These are phyloP conservation scores for Fomitopsis palustris DNA, from an alignment of 1,284 basidiomycete genomes.

Conservation along the genomic window DNA sequence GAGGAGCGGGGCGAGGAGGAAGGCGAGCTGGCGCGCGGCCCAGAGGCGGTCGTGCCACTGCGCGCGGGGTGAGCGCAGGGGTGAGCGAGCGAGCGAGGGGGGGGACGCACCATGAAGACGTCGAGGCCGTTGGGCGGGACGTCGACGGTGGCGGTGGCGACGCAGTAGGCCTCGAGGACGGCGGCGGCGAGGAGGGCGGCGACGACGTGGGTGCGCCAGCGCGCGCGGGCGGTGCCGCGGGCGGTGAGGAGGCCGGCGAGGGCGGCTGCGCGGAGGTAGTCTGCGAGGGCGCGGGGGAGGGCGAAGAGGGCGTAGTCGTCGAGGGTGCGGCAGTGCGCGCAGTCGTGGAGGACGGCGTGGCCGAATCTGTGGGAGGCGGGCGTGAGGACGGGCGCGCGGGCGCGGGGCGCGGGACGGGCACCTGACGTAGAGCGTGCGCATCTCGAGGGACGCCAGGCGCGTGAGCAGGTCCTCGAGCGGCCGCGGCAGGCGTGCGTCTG, in stretches of 20 bases:
- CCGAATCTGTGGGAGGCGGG: constrained; percentile 47
- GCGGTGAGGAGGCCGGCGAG: constrained; percentile 52
- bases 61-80: not conserved
- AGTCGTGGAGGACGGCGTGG: constrained; percentile 56
- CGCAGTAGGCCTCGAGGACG: constrained; percentile 51
- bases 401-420: constrained; percentile 18
- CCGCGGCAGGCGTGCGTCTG: constrained; percentile 35
- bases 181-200: constrained; percentile 45
- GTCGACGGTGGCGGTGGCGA: constrained; percentile 41
- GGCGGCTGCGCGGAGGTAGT: constrained; percentile 53
- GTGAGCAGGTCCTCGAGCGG: constrained; percentile 50
- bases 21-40: constrained; percentile 49
- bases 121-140: constrained; percentile 37
- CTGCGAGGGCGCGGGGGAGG: constrained; percentile 48
- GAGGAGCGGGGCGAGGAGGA: constrained; percentile 53
- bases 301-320: constrained; percentile 58
- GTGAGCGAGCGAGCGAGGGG: not conserved
- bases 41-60: constrained; percentile 68
- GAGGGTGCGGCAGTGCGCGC: constrained; percentile 55
- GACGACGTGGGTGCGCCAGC: constrained; percentile 46
- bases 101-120: constrained; percentile 51
- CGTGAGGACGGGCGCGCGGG: not conserved
- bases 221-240: constrained; percentile 36
- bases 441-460: constrained; percentile 54
- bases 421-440: constrained; percentile 59